These are phyloP conservation scores for Penicillium sp. DNA, from an alignment of 2,329 filamentous ascomycete species.

Conservation along the genomic window DNA sequence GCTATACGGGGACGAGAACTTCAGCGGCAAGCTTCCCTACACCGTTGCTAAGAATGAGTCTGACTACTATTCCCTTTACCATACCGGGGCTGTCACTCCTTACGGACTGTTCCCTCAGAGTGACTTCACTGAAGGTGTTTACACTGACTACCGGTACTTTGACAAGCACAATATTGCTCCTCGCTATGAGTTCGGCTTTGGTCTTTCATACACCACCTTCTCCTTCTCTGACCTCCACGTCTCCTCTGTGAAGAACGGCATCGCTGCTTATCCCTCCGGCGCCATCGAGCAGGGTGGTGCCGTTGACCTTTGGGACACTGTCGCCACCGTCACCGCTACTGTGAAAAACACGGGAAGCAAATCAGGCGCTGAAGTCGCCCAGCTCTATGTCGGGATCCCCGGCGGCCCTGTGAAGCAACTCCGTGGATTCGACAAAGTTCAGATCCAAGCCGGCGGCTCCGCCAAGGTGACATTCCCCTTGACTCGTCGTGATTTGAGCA, in stretches of 20 bases:
- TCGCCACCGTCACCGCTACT: slow-evolving; percentile 43
- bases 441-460: slow-evolving; percentile 63
- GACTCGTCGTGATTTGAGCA: slow-evolving; percentile 73
- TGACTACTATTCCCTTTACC: slow-evolving; percentile 41
- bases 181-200: slow-evolving; percentile 60
- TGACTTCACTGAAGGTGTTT: slow-evolving; percentile 60
- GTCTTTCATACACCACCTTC: slow-evolving; percentile 60
- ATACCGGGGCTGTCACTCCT: slow-evolving; percentile 52
- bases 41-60: slow-evolving; percentile 52
- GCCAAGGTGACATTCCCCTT: slow-evolving; percentile 63
- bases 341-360: slow-evolving; percentile 46
- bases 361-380: slow-evolving; percentile 46
- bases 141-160: slow-evolving; percentile 52
- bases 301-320: slow-evolving; percentile 46
- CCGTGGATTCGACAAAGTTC: slow-evolving; percentile 73
- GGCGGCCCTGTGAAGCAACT: slow-evolving; percentile 64
- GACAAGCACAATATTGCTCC: slow-evolving; percentile 53
- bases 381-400: slow-evolving; percentile 63
- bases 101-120: slow-evolving; percentile 54
- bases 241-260: slow-evolving; percentile 20
- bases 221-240: slow-evolving; percentile 55
- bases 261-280: slow-evolving; percentile 46
- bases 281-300: slow-evolving; percentile 50
- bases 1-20: slow-evolving; percentile 64
- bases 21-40: slow-evolving; percentile 59